Conservation (phyloP, 129 eudicot genomes). For the Chrysanthemum lavandulifolium region DNA sequence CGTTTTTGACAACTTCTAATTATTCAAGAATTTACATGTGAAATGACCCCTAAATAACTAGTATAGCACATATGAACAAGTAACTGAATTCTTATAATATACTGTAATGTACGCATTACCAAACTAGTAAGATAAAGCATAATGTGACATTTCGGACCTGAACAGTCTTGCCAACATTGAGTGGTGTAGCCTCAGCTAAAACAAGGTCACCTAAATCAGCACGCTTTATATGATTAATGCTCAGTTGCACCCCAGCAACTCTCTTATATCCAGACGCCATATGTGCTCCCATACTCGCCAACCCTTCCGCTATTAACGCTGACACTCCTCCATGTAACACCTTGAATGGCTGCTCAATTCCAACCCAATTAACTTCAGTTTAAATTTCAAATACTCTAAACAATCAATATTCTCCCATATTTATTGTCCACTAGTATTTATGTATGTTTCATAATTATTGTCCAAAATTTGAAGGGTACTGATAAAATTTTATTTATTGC, state of each 20-base stretch:
- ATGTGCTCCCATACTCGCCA: slow-evolving; percentile 89
- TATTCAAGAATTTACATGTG: too few relatives aligned
- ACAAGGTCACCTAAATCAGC: slow-evolving; percentile 77
- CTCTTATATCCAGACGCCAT: slow-evolving; percentile 73
- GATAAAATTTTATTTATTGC: too few relatives aligned
- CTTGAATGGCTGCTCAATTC: slow-evolving; percentile 62
- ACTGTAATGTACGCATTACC: too few relatives aligned
- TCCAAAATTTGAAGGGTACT: too few relatives aligned
- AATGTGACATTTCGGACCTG: slow-evolving; percentile 42
- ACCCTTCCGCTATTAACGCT: slow-evolving; percentile 75
- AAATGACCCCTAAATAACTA: too few relatives aligned
- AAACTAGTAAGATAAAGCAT: too few relatives aligned
- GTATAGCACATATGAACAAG: too few relatives aligned
- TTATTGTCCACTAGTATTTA: too few relatives aligned
- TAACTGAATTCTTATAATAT: too few relatives aligned
- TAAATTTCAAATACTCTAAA: neutral
- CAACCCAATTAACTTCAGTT: neutral
- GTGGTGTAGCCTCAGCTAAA: slow-evolving; percentile 70
- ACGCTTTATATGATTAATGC: slow-evolving; percentile 70
- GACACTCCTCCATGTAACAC: slow-evolving; percentile 95
- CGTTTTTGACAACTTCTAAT: too few relatives aligned
- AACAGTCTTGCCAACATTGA: slow-evolving; percentile 62
- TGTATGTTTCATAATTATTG: too few relatives aligned
- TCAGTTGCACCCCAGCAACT: slow-evolving; percentile 80
- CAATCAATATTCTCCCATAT: too few relatives aligned